Evolutionary conservation across 148 eudicot species (phyloP).

Genomic region (Persicaria tinctoria): DNA sequence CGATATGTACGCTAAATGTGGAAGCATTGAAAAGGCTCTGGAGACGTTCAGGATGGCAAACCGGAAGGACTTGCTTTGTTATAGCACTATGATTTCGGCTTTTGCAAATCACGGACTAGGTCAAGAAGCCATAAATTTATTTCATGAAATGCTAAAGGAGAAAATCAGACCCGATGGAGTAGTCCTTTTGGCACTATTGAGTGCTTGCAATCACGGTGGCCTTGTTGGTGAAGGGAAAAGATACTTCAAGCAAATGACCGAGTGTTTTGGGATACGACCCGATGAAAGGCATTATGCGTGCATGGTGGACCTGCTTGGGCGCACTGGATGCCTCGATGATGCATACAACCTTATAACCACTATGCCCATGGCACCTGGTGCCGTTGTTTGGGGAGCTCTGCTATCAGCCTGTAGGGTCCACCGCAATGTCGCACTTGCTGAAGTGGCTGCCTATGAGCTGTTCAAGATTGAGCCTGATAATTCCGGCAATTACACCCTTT

Average conservation of each 20-base stretch:
- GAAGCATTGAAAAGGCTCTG: slow-evolving; percentile 42
- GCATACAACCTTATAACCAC: slow-evolving; percentile 18
- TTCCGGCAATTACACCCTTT: slow-evolving; percentile 32
- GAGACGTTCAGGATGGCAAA: slow-evolving; percentile 41
- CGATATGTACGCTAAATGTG: slow-evolving; percentile 58
- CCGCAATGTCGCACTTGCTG: slow-evolving; percentile 21
- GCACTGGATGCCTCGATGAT: slow-evolving; percentile 33
- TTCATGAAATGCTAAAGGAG: slow-evolving; percentile 43
- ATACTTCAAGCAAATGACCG: slow-evolving; percentile 39
- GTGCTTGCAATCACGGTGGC: slow-evolving; percentile 55
- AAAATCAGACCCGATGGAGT: slow-evolving; percentile 49
- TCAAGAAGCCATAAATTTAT: slow-evolving; percentile 40
- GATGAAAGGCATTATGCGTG: slow-evolving; percentile 69
- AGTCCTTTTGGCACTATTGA: slow-evolving; percentile 43
- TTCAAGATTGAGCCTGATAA: slow-evolving; percentile 31
- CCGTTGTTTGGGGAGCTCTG: slow-evolving; percentile 30
- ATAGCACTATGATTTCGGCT: slow-evolving; percentile 59
- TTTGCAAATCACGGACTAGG: slow-evolving; percentile 51
- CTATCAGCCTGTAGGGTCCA: slow-evolving; percentile 27
- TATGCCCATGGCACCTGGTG: slow-evolving; percentile 19
- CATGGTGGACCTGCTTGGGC: slow-evolving; percentile 68
- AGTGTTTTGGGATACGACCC: slow-evolving; percentile 30
- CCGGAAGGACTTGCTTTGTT: slow-evolving; percentile 44
- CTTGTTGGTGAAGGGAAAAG: slow-evolving; percentile 42
- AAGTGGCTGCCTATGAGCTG: slow-evolving; percentile 24